These are phyloP conservation scores for Strobilomyces confusus DNA, from an alignment of 768 basidiomycete species.

Conservation along the genomic window DNA sequence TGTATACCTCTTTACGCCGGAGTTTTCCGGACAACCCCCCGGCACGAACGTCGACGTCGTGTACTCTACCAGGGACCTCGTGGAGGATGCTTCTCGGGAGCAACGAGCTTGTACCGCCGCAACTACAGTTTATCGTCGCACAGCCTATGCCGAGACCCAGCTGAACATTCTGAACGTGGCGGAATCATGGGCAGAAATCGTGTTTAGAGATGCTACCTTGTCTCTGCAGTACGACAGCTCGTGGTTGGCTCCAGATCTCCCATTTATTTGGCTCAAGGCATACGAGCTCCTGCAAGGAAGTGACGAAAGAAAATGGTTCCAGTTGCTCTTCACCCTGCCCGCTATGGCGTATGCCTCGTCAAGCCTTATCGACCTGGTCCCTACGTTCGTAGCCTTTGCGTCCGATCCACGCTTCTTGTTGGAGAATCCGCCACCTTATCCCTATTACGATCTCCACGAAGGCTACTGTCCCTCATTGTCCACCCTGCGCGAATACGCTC, in stretches of 20 bases:
- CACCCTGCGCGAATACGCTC: not conserved
- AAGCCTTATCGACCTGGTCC: conserved; percentile 13
- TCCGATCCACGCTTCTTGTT: conserved; percentile 4
- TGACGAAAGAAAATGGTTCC: conserved; percentile 9
- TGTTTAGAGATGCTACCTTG: not conserved
- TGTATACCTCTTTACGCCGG: conserved; percentile 13
- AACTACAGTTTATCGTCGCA: not conserved
- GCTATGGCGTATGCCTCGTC: conserved; percentile 30
- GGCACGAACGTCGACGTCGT: not conserved
- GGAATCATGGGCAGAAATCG: conserved; percentile 5
- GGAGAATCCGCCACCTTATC: conserved; percentile 15
- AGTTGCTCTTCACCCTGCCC: conserved; percentile 31
- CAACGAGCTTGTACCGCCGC: conserved; percentile 19
- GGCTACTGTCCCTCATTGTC: conserved; percentile 2
- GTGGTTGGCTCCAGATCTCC: conserved; percentile 26
- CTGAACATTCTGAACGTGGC: conserved; percentile 3
- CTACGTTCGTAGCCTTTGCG: conserved; percentile 32
- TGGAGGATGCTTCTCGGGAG: conserved; percentile 1
- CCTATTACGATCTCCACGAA: conserved; percentile 8
- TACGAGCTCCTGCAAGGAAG: conserved; percentile 28
- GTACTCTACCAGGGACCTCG: conserved; percentile 12
- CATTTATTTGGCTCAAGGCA: conserved; percentile 23
- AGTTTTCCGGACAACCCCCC: conserved; percentile 1
- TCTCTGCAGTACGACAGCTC: conserved; percentile 25
- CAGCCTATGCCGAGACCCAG: not conserved